Evolutionary conservation across 2,329 filamentous ascomycete species (phyloP), one percentile per base, ranked within the genome.

Genomic region (Neonectria neomacrospora): DNA sequence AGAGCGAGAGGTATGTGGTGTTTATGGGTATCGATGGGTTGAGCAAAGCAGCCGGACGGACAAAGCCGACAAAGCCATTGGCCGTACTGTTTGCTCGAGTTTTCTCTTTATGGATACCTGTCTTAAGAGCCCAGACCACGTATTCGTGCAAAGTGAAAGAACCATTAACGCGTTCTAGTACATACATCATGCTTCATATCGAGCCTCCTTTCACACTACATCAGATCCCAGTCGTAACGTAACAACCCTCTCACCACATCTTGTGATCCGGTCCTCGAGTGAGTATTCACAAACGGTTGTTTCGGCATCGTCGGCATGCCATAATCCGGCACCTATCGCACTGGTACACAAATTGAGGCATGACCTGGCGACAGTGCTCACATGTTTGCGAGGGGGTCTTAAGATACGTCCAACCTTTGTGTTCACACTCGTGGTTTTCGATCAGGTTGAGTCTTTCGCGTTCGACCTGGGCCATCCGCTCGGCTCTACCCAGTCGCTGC

Each of bases 241-340:
- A 7, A 14, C n/a, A 14, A 5, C 12, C 34, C 34, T 37, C 32
- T 7, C 14, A n/a, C 34, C 34, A 1, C 14, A 8, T 37, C 34
- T 12, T 14, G 14, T 34, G 32, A 1, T 16, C 12, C 12, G 12
- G 12, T 14, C 14, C 12, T 37, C n/a, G 6, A 37, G 34, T 6
- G 7, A 12, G 6, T 16, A n/a, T 12, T 37, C 34, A 37, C 34
- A 37, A 37, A 48, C 81, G 79, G 64, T 86, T 82, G 54, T 69
- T 78, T 47, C 78, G 71, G 61, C 84, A 86, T 7, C 78, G 72
- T 23, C 78, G 74, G 64, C 84, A 87, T 30, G 78, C 81, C 67
- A 77, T 72, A 9, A 84, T 73, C 5, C 73, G 72, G 64, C 85
- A 87, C 52, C 80, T 75, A 0, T 51, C 54, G 66, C 85, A 85